phyloP scores from a whole-genome alignment of 768 basidiomycete genomes.

The Lactarius trivialis region DNA sequence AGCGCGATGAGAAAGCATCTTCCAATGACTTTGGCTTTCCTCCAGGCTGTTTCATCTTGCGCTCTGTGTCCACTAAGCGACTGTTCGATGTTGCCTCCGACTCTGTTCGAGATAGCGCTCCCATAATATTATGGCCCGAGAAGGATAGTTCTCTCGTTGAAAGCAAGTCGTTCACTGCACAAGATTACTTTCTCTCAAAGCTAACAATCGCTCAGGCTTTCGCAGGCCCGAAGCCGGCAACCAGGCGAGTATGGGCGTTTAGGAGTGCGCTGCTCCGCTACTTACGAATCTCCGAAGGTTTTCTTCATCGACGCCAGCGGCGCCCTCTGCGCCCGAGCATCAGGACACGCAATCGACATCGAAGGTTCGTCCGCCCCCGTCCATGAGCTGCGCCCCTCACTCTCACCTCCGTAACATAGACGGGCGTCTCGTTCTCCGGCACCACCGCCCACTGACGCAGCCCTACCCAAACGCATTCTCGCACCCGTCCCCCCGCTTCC shows the following conservation, averaged over 20 bases:
- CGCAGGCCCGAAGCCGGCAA: conserved; percentile 66
- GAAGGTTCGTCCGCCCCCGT: conserved; percentile 44
- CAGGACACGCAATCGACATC: conserved; percentile 78
- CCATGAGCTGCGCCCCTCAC: neutral
- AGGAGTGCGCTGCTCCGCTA: neutral
- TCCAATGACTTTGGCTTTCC: conserved; percentile 29
- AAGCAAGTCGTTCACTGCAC: conserved; percentile 35
- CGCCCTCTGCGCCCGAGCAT: conserved; percentile 65
- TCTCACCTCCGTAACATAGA: conserved; percentile 34
- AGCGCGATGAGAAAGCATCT: conserved; percentile 1
- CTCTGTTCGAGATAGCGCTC: conserved; percentile 51
- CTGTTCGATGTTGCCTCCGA: conserved; percentile 53
- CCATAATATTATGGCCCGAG: conserved; percentile 60
- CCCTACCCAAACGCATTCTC: conserved; percentile 77
- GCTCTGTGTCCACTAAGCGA: conserved; percentile 46
- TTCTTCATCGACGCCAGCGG: conserved; percentile 80
- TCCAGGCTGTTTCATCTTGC: conserved; percentile 56
- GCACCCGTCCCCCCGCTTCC: conserved; percentile 69
- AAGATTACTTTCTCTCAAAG: neutral
- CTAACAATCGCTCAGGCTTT: conserved; percentile 40
- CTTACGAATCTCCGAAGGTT: conserved; percentile 39
- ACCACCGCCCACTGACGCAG: conserved; percentile 64
- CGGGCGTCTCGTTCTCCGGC: conserved; percentile 63
- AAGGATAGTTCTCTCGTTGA: conserved; percentile 76
- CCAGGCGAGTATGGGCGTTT: conserved; percentile 42